Conservation (phyloP, 495 filamentous ascomycete species). For the Penicillium pulvis region DNA sequence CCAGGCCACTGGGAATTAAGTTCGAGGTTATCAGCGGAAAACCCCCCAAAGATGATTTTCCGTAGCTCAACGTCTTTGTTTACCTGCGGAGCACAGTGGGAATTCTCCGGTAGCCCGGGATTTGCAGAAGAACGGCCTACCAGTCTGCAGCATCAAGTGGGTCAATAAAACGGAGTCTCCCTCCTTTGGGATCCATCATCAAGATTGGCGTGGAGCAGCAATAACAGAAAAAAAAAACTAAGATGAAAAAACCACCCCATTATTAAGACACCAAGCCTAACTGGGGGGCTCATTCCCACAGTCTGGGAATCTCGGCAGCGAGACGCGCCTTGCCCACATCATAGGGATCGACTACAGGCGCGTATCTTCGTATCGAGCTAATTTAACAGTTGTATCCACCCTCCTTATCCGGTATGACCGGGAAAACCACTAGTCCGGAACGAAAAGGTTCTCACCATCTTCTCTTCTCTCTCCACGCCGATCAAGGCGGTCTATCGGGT, state of each 20-base stretch:
- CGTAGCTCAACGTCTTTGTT: constrained; percentile 3
- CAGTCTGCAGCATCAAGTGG: constrained; percentile 17
- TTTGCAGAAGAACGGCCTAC: constrained; percentile 7
- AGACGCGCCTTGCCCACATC: constrained; percentile 17
- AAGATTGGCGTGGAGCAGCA: constrained; percentile 21
- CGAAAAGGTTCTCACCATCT: not conserved
- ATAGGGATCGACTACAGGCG: constrained; percentile 8
- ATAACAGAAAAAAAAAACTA: not conserved
- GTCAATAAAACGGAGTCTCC: constrained; percentile 14
- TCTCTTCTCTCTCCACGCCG: constrained; percentile 20
- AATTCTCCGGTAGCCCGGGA: constrained; percentile 19
- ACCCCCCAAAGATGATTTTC: not conserved
- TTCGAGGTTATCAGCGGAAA: no score
- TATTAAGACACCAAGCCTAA: not conserved
- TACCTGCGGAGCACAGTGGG: constrained; percentile 3
- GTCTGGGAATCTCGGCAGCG: constrained; percentile 21
- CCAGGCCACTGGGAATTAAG: no score
- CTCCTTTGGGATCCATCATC: constrained; percentile 17
- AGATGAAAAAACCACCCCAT: not conserved
- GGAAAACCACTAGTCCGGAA: not conserved
- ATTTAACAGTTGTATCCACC: constrained; percentile 4
- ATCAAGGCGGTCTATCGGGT: constrained; percentile 28
- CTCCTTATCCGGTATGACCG: not conserved
- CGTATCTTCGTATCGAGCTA: constrained; percentile 18
- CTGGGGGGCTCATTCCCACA: not conserved